These are phyloP conservation scores for Yamadazyma kanchanaburiensis DNA, from an alignment of 1,139 yeast species.

Conservation along the genomic window DNA sequence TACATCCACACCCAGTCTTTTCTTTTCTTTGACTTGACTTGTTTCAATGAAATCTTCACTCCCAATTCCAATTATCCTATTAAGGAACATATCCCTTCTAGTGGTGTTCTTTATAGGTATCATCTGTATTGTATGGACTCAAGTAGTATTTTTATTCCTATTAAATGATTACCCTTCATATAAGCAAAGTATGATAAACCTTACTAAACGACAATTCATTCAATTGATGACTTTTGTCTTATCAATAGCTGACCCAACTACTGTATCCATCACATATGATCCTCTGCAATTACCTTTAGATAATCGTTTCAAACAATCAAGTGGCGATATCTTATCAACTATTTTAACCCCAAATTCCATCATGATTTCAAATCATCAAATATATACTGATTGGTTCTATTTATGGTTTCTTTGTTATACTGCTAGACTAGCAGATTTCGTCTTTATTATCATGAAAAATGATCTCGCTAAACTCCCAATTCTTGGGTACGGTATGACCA, in stretches of 20 bases:
- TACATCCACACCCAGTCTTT: too few species aligned
- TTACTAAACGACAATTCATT: constrained; percentile 51
- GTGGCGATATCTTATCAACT: constrained; percentile 25
- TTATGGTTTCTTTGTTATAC: constrained; percentile 86
- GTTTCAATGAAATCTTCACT: constrained; percentile 3
- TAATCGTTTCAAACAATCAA: constrained; percentile 17
- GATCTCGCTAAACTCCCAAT: constrained; percentile 74
- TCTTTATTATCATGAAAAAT: constrained; percentile 68
- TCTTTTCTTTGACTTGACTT: too few species aligned
- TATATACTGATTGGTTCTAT: constrained; percentile 92
- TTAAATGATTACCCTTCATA: constrained; percentile 22
- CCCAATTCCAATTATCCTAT: constrained; percentile 4
- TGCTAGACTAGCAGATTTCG: constrained; percentile 58
- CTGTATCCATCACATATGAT: constrained; percentile 40
- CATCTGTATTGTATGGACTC: constrained; percentile 41
- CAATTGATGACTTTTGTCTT: constrained; percentile 44
- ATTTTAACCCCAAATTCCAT: constrained; percentile 51
- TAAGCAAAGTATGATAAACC: constrained; percentile 35
- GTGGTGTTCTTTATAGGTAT: constrained; percentile 43
- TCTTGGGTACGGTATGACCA: constrained; percentile 84
- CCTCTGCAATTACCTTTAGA: constrained; percentile 17
- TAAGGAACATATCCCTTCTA: constrained; percentile 27
- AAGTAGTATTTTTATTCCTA: constrained; percentile 30
- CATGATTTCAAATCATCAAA: constrained; percentile 82
- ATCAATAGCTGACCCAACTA: constrained; percentile 38